phyloP scores from a whole-genome alignment of 306 rosid genomes.

The Castanospermum australe region DNA sequence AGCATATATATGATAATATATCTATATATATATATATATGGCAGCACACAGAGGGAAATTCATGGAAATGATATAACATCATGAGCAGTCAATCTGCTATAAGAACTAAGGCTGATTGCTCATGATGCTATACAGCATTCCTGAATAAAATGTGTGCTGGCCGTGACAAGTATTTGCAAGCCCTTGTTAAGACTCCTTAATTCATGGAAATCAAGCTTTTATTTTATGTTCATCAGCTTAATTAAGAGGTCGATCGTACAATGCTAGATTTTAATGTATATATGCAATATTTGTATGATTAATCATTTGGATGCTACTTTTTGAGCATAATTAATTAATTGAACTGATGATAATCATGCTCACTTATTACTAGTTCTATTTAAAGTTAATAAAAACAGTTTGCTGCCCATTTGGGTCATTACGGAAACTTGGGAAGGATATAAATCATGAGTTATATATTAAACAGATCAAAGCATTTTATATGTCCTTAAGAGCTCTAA shows the following conservation, averaged over 20 bases:
- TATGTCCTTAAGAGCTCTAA: no score
- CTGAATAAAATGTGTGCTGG: slow-evolving; percentile 25
- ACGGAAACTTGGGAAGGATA: no score
- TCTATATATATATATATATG: not conserved
- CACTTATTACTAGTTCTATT: not conserved
- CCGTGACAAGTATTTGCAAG: slow-evolving; percentile 18
- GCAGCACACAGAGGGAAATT: slow-evolving; percentile 35
- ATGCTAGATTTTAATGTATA: slow-evolving; percentile 27
- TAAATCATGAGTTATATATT: no score
- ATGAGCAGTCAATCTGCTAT: slow-evolving; percentile 89
- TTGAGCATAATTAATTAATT: not conserved
- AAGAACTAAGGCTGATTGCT: slow-evolving; percentile 81
- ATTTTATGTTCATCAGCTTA: not conserved
- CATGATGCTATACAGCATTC: slow-evolving; percentile 80
- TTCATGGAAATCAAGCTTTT: slow-evolving; percentile 28
- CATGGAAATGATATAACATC: slow-evolving; percentile 71
- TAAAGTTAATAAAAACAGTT: no score
- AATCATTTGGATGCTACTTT: slow-evolving; percentile 20
- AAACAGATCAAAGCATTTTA: no score
- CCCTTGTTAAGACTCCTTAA: slow-evolving; percentile 19
- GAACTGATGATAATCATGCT: not conserved
- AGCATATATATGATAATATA: not conserved
- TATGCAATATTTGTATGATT: slow-evolving; percentile 24
- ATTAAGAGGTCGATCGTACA: slow-evolving; percentile 14
- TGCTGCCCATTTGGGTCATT: no score